Percentiles rank a stretch among this genome's conserved stretches.
These are phyloP conservation scores for Ceriops tagal DNA, from an alignment of 345 rosid genomes.

Conservation along the genomic window DNA sequence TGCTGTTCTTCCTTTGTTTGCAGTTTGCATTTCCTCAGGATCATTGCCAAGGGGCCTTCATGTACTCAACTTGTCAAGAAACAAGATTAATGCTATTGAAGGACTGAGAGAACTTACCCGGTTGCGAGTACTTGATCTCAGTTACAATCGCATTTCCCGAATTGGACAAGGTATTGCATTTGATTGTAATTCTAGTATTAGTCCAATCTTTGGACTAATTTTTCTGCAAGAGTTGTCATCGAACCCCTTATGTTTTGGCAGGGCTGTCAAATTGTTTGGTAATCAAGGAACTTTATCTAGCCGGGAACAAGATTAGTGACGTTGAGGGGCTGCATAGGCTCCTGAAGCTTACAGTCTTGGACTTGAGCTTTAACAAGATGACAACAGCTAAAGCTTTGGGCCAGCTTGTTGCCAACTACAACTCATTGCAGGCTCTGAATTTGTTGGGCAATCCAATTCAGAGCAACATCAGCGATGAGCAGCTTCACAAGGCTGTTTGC, in stretches of 20 bases:
- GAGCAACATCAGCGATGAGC: conserved; percentile 71
- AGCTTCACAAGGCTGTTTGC: conserved; percentile 69
- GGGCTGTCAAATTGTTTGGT: conserved; percentile 85
- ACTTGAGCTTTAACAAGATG: conserved; percentile 94
- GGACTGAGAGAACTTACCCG: conserved; percentile 84
- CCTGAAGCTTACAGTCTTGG: conserved; percentile 75
- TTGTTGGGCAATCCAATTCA: conserved; percentile 83
- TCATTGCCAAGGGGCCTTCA: conserved; percentile 91
- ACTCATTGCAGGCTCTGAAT: conserved; percentile 70
- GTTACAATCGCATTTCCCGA: conserved; percentile 87
- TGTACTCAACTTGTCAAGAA: conserved; percentile 67
- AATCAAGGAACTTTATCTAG: conserved; percentile 85
- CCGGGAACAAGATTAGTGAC: conserved; percentile 87
- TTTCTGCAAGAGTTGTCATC: neutral
- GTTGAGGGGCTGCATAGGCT: conserved; percentile 90
- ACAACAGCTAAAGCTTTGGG: conserved; percentile 81
- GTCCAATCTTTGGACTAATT: neutral
- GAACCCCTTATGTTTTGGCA: conserved; percentile 15
- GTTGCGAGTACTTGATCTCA: conserved; percentile 73
- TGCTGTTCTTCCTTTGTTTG: conserved; percentile 19
- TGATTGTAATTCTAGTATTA: neutral
- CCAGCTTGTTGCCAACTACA: conserved; percentile 91
- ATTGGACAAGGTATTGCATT: conserved; percentile 73
- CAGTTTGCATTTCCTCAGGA: conserved; percentile 68
- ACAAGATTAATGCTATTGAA: conserved; percentile 74